These are phyloP conservation scores for Olyra latifolia DNA, from an alignment of 176 grass and related monocot genomes.

Conservation along the genomic window DNA sequence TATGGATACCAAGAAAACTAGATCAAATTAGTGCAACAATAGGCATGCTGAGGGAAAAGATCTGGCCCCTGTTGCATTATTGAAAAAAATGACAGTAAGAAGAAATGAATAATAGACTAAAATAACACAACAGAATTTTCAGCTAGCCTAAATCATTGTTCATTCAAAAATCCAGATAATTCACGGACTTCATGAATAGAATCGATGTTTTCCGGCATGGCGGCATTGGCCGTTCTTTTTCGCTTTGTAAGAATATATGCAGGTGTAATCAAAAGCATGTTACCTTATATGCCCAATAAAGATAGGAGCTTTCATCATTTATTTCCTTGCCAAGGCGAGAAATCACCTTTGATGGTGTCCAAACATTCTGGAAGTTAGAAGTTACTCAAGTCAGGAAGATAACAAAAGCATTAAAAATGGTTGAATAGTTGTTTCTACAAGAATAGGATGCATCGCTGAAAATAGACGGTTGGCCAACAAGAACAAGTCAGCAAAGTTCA, in stretches of 20 bases:
- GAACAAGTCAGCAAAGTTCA: not conserved
- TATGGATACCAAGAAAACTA: not conserved
- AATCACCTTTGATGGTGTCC: conserved; percentile 95
- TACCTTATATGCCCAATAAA: conserved; percentile 97
- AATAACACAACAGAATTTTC: not conserved
- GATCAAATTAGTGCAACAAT: not conserved
- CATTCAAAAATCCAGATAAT: conserved; percentile 1
- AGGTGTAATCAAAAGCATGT: not conserved
- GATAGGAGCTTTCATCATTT: conserved; percentile 76
- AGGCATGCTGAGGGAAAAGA: not conserved
- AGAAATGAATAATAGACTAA: not conserved
- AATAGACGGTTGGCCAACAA: not conserved
- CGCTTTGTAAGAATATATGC: not conserved
- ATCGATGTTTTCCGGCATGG: too few relatives aligned
- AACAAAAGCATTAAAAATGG: not conserved
- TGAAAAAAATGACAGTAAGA: not conserved
- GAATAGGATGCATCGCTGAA: conserved; percentile 10
- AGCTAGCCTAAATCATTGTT: not conserved
- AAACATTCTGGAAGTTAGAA: conserved; percentile 65
- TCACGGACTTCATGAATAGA: not conserved
- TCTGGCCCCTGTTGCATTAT: not conserved
- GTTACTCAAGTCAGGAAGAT: not conserved
- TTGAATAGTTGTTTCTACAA: not conserved
- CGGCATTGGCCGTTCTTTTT: not conserved
- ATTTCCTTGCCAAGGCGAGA: conserved; percentile 94